Percentiles rank a stretch among this genome's conserved stretches.
These are phyloP conservation scores for Fusarium beomiforme DNA, from an alignment of 2,329 filamentous ascomycete species.

Conservation along the genomic window DNA sequence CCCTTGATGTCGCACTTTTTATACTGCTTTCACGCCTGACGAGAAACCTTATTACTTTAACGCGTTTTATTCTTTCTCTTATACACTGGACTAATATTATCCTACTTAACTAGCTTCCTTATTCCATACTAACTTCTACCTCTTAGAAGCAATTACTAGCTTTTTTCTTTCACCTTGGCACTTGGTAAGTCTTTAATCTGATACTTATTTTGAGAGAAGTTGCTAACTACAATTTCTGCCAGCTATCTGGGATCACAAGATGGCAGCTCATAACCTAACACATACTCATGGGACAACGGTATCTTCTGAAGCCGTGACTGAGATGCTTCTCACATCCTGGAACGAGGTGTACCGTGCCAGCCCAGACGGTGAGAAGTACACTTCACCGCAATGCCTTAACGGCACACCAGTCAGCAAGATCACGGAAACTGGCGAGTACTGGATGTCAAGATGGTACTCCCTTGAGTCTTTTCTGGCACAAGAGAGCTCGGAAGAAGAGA, in stretches of 20 bases:
- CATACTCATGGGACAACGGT: not conserved
- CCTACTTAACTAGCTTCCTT: not conserved
- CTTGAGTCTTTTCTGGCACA: constrained; percentile 43
- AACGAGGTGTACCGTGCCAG: constrained; percentile 33
- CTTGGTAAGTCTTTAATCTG: not conserved
- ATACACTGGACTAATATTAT: not conserved
- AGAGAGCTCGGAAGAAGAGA: constrained; percentile 36
- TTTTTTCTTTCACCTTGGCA: not conserved
- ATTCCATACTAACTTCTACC: not conserved
- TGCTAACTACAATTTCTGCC: not conserved
- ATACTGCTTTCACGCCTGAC: not conserved
- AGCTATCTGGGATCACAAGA: not conserved
- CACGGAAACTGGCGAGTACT: constrained; percentile 44
- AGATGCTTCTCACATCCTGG: constrained; percentile 29
- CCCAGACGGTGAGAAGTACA: constrained; percentile 38
- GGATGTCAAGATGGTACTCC: constrained; percentile 45
- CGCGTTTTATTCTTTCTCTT: not conserved
- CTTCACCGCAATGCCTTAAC: constrained; percentile 37
- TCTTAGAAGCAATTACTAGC: not conserved
- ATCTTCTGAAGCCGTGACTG: not conserved
- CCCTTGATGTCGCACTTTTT: too few species aligned
- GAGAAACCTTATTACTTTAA: not conserved
- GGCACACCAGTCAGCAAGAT: constrained; percentile 45
- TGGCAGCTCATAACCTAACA: not conserved
- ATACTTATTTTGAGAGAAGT: not conserved